Base-by-base conservation (phyloP, 2,329 filamentous ascomycete species). In the Emmonsiellopsis sp. region DNA sequence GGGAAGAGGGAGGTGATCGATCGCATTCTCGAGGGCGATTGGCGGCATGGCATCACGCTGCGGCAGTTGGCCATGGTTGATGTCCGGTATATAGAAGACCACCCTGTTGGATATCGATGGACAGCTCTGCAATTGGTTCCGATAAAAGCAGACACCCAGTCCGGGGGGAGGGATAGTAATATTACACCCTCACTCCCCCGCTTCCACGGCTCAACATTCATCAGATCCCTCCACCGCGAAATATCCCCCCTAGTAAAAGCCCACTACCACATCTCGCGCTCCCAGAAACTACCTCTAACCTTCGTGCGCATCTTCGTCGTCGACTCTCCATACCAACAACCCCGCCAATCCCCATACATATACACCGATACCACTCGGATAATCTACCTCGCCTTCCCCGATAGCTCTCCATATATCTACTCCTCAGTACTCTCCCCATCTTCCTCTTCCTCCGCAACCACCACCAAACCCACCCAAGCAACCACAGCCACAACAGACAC, bases 381-480 rank as follows among this genome's bases (percentile, higher is more conserved):
- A 2, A 80, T 95, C 40, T 93, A 89, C 63, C 76, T 94, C 56
- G 86, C 87, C 1, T 92, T 94, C 62, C 89, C 90, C 0, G 85
- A 92, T 63, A 86, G 84, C 35, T 85, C 87, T 9, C 87, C 89
- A 0, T 84, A 84, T 58, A 74, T 94, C 44, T 94, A 89, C 67
- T 76, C 80, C 7, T 82, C 80, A 1, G 67, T 82, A 10, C 67
- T 76, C 1, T 60, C 67, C 13, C 61, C 70, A 5, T 66, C 70
- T 2, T 62, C 69, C 0, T 71, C 73, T 9, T 52, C 61, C 16
- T 13, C 16, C 35, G 13, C 32, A 5, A 54, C 31, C 9, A 2
- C 35, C 9, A 26, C 45, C n/a, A 8, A 26, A 13, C 15, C 43
- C 1, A 42, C 53, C n/a, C n/a, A 40, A 16, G 7, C n/a, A 13